A percentile compares a stretch with the other conserved stretches of the same genome.
Conservation (phyloP, 2,329 filamentous ascomycete species). For the Alternaria burnsii region DNA sequence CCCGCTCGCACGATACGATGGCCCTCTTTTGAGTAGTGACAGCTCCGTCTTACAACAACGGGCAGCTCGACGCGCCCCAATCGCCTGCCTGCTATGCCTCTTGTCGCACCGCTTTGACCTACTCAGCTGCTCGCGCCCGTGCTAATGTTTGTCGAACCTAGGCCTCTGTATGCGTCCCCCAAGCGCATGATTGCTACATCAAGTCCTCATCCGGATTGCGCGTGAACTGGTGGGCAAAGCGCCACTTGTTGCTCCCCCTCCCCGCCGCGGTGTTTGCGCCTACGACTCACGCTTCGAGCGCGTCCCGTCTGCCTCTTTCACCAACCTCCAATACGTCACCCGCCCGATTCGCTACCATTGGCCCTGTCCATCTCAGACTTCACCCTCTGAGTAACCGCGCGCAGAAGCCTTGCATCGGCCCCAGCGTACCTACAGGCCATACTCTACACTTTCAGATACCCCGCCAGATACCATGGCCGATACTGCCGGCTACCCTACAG, state of each 20-base stretch:
- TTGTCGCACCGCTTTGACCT: conserved; percentile 39
- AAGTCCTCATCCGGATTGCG: conserved; percentile 25
- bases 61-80: conserved; percentile 39
- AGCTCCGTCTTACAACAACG: conserved; percentile 48
- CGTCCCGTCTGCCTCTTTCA: conserved; percentile 22
- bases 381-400: conserved; percentile 4
- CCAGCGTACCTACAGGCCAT: background rate
- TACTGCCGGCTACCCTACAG: conserved; percentile 50
- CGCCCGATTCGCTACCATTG: conserved; percentile 3
- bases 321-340: conserved; percentile 22
- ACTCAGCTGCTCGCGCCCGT: conserved; percentile 39
- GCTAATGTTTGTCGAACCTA: conserved; percentile 49
- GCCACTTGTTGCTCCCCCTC: conserved; percentile 18
- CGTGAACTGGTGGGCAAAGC: conserved; percentile 38
- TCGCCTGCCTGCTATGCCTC: conserved; percentile 31
- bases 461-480: conserved; percentile 41
- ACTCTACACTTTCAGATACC: background rate
- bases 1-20: conserved; percentile 37
- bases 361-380: background rate
- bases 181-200: conserved; percentile 41
- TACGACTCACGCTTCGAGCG: conserved; percentile 31
- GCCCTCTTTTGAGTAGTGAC: conserved; percentile 46
- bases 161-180: conserved; percentile 36
- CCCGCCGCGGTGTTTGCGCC: conserved; percentile 35
- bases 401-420: conserved; percentile 2